These are phyloP conservation scores for Aureobasidium sp. DNA, from an alignment of 2,329 filamentous ascomycete genomes.

Conservation along the genomic window DNA sequence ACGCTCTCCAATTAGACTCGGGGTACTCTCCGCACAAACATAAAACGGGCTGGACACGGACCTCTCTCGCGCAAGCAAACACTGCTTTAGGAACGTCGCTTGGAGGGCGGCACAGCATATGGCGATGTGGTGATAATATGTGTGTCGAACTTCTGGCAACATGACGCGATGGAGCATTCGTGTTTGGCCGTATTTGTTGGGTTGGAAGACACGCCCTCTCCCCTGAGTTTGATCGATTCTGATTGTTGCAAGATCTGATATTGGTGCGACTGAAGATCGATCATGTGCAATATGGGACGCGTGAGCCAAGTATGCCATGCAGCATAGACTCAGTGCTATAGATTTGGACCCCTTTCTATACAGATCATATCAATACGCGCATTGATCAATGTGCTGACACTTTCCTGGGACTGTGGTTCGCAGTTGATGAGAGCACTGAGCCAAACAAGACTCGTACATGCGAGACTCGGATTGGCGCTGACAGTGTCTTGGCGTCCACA, in stretches of 20 bases:
- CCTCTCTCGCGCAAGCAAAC: neutral
- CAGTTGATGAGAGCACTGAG: too few relatives aligned
- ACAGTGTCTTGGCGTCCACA: neutral
- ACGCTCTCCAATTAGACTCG: neutral
- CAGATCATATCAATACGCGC: neutral
- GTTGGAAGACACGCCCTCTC: neutral
- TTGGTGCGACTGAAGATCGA: neutral
- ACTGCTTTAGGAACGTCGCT: constrained; percentile 2
- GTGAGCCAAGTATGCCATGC: neutral
- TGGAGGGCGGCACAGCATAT: neutral
- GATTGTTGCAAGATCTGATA: neutral
- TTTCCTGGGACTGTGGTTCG: neutral
- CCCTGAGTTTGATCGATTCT: neutral
- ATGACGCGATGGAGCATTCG: neutral
- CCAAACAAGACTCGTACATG: constrained; percentile 20
- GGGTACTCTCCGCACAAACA: neutral
- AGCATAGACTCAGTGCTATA: neutral
- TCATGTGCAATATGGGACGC: neutral
- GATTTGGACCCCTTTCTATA: neutral
- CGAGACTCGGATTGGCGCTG: neutral
- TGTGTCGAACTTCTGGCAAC: too few relatives aligned
- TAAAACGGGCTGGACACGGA: neutral
- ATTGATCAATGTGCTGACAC: neutral
- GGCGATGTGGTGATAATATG: neutral
- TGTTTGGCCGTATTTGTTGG: neutral